Conservation (phyloP, 2,329 filamentous ascomycete species). For the Tolypocladium tundrense region DNA sequence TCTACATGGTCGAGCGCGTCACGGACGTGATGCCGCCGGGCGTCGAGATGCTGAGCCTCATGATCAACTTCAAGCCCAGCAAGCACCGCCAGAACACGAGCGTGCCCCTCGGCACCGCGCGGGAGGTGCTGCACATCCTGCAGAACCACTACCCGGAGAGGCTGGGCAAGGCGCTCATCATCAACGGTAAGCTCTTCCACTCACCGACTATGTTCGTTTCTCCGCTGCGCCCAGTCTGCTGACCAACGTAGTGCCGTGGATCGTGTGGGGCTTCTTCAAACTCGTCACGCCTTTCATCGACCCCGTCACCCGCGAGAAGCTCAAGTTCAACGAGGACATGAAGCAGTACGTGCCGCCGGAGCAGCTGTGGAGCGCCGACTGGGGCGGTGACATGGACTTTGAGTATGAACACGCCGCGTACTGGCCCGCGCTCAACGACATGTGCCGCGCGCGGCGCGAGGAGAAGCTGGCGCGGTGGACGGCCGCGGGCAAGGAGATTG, state of each 20-base stretch:
- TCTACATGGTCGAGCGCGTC: constrained; percentile 89
- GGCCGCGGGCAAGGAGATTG: constrained; percentile 67
- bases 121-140: constrained; percentile 79
- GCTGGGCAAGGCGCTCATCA: constrained; percentile 77
- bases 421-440: constrained; percentile 73
- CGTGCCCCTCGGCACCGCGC: constrained; percentile 64
- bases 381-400: constrained; percentile 72
- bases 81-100: constrained; percentile 62
- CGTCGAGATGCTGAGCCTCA: constrained; percentile 74
- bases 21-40: constrained; percentile 80
- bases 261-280: constrained; percentile 92
- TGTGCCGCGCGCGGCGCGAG: constrained; percentile 56
- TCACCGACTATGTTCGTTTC: no score
- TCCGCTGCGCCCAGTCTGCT: neutral
- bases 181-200: constrained; percentile 56
- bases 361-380: constrained; percentile 71
- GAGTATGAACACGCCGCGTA: constrained; percentile 82
- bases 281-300: constrained; percentile 95
- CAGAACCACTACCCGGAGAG: constrained; percentile 95
- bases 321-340: constrained; percentile 96
- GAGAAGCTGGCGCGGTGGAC: constrained; percentile 63
- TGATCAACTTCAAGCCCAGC: constrained; percentile 85
- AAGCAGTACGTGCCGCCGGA: constrained; percentile 66
- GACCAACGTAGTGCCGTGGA: constrained; percentile 61
- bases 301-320: constrained; percentile 82